These are phyloP conservation scores for Manihot esculenta DNA, from an alignment of 441 rosid genomes.

Conservation along the genomic window DNA sequence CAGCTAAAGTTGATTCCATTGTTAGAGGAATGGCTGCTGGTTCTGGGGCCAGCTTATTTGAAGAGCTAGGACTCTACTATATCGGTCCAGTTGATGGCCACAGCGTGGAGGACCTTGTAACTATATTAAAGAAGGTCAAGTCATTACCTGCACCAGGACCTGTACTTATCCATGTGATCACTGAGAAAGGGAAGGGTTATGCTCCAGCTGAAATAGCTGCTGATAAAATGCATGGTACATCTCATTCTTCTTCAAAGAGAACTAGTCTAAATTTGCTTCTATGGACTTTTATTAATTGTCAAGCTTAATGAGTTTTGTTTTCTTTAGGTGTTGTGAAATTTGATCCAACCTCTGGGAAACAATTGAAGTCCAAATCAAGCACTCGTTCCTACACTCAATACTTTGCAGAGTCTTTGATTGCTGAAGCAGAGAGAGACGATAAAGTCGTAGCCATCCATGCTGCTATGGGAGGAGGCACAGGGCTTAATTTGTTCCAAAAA, in stretches of 20 bases:
- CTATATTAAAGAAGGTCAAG: constrained; percentile 35
- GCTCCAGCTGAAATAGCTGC: constrained; percentile 45
- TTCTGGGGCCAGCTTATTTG: constrained; percentile 35
- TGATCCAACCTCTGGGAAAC: constrained; percentile 46
- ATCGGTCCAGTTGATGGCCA: constrained; percentile 57
- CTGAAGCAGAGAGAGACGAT: constrained; percentile 42
- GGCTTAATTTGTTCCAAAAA: constrained; percentile 44
- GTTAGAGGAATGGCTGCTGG: constrained; percentile 29
- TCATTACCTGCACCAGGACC: constrained; percentile 37
- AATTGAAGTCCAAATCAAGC: constrained; percentile 30
- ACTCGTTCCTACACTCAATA: constrained; percentile 38
- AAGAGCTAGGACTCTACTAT: constrained; percentile 48
- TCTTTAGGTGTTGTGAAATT: constrained; percentile 45
- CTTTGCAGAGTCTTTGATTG: constrained; percentile 48
- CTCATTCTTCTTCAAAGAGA: neutral
- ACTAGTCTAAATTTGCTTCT: neutral
- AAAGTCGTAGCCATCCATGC: constrained; percentile 51
- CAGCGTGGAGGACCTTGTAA: constrained; percentile 37
- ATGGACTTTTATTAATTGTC: neutral
- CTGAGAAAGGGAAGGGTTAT: constrained; percentile 61
- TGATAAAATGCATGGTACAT: constrained; percentile 51
- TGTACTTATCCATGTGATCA: constrained; percentile 45
- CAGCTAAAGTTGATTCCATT: constrained; percentile 32
- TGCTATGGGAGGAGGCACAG: constrained; percentile 64
- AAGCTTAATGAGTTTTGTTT: neutral